Base-by-base conservation (phyloP, 2,329 filamentous ascomycete species). In the Thelonectria rubi region DNA sequence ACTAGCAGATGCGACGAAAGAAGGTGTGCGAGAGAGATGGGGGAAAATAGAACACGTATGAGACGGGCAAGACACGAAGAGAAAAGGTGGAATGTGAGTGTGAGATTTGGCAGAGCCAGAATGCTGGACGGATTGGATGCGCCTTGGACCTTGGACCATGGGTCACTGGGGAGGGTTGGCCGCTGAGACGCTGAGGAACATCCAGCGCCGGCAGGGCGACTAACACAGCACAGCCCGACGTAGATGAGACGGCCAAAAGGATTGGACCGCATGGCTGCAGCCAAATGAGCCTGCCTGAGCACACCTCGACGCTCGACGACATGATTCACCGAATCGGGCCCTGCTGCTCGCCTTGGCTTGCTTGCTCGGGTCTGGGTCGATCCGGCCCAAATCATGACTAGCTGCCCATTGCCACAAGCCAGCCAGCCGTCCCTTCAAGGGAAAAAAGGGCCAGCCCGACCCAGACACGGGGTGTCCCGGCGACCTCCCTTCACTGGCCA, bases 1-100 rank as follows among this genome's bases (percentile, higher is more conserved):
- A 49, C 21, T 34, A 24, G 47, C 30, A 12, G 15, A 46, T 43
- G 39, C 26, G 46, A 46, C 26, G 51, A 21, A 42, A 51, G 45
- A 49, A 15, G 46, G 21, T 11, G 20, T 46, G 18, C 20, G 49
- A 26, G 32, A 40, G 21, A 32, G 42, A 37, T 21, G 17, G 39
- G 51, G 5, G 20, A 26, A 51, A 50, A 60, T 39, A 40, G 52
- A 39, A 55, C 39, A 32, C 45, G 50, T 53, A 55, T 42, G 17
- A 42, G 39, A 37, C 39, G 39, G n/a, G 39, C 39, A 42, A 42
- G 15, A 42, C 39, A 42, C 10, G 51, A 54, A 49, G 47, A 43
- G 52, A 40, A 55, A 42, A 56, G 45, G 58, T 53, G 43, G 58
- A 61, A 57, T 56, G 53, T 48, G 53, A 53, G 48, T 48, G 58